Conservation (phyloP, 1,139 yeast species). For the Pneumocystis wakefieldiae region DNA sequence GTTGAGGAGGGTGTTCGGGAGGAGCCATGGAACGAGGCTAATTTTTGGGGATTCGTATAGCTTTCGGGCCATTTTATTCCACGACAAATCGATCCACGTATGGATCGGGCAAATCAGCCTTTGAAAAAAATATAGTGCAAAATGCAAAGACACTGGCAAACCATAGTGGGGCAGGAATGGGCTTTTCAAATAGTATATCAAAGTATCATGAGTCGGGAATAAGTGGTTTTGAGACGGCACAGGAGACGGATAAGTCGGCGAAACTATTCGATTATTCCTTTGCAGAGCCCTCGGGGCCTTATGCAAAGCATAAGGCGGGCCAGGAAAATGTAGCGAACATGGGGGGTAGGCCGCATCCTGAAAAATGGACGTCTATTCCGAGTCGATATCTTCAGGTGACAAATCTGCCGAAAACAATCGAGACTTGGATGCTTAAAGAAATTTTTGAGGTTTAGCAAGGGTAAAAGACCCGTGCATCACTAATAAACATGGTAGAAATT, state of each 20-base stretch:
- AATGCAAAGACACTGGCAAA: background rate
- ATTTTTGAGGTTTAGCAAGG: conserved; percentile 6
- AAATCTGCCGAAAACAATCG: conserved; percentile 12
- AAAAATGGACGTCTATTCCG: conserved; percentile 2
- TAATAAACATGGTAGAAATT: conserved; percentile 8
- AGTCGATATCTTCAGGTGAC: conserved; percentile 13
- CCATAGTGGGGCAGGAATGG: background rate
- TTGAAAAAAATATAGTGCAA: background rate
- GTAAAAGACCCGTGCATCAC: background rate
- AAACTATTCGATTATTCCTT: background rate
- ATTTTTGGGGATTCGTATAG: background rate
- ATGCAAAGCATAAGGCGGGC: background rate
- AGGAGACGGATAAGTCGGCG: background rate
- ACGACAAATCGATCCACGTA: background rate
- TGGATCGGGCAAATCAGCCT: background rate
- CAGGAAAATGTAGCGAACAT: background rate
- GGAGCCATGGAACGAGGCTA: background rate
- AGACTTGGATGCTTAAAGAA: conserved; percentile 9
- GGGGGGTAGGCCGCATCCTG: background rate
- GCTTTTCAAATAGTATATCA: background rate
- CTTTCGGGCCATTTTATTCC: background rate
- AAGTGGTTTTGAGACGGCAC: background rate
- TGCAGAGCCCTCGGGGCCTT: background rate
- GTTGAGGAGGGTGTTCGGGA: background rate
- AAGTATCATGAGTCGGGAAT: background rate